These are phyloP conservation scores for Achaetomium macrosporum DNA, from an alignment of 2,329 filamentous ascomycete genomes.

Conservation along the genomic window DNA sequence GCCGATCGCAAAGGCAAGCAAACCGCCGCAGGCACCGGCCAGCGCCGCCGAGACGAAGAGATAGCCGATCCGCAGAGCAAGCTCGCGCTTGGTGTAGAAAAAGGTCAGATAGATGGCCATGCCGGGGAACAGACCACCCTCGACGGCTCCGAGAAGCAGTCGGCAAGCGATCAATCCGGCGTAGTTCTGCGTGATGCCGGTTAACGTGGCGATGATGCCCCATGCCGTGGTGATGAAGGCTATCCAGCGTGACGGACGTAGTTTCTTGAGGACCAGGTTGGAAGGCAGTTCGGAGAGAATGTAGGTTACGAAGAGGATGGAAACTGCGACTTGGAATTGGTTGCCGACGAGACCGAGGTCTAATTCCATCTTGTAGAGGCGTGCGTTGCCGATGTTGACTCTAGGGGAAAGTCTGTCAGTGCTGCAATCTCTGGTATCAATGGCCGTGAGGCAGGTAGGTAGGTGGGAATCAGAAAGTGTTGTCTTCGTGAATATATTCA, in stretches of 20 bases:
- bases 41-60: conserved; percentile 39
- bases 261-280: conserved; percentile 36
- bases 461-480: too few species aligned
- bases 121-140: conserved; percentile 35
- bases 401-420: too few species aligned
- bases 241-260: conserved; percentile 35
- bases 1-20: conserved; percentile 44
- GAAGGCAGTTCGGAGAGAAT: conserved; percentile 38
- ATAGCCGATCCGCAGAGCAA: conserved; percentile 40
- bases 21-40: conserved; percentile 39
- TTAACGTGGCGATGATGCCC: conserved; percentile 42
- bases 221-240: conserved; percentile 37
- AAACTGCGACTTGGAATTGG: too few species aligned
- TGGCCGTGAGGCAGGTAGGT: too few species aligned
- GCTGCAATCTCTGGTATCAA: too few species aligned
- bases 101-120: conserved; percentile 42
- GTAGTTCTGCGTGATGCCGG: conserved; percentile 39
- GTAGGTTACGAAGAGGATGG: conserved; percentile 23
- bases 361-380: too few species aligned
- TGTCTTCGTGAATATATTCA: too few species aligned
- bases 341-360: too few species aligned
- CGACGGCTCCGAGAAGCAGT: conserved; percentile 37
- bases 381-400: too few species aligned
- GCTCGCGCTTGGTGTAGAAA: conserved; percentile 45
- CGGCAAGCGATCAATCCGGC: conserved; percentile 36